Evolutionary conservation across 306 rosid species (phyloP), one percentile per base, ranked within the genome.

Genomic region (Senna siamea): DNA sequence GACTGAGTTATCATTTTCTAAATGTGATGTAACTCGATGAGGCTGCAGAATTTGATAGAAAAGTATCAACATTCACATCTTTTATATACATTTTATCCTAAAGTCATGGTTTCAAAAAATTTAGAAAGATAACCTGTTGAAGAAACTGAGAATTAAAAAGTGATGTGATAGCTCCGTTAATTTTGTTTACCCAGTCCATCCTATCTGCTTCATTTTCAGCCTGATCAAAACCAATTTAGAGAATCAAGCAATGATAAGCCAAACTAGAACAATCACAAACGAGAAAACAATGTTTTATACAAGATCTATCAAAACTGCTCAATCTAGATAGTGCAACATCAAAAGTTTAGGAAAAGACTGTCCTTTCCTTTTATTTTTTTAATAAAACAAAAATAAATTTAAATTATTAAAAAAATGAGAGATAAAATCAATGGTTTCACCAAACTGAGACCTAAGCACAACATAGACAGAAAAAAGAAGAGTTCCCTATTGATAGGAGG

Each of bases 151-250:
- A 91, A 85, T 79, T 94, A 82, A 94, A 79, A 72, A 87, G 89
- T 2, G 90, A 85, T 37, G 94, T 56, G 74, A 94, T 90, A 68
- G 93, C 97, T 82, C 88, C 93, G 12, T 89, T 83, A 66, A 94
- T 84, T 83, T 91, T 94, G 83, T 84, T 87, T 73, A 84, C 81
- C 98, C 97, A 94, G 80, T 91, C 98, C 90, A 81, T 85, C 91
- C 93, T 91, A 87, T 91, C 98, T 51, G 90, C 96, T 81, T 94
- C 98, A 77, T 89, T 94, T 84, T 94, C 98, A 35, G 97, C 97
- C 99, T 94, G 89, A 72, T 38, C 53, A 81, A 81, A 85, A 64
- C 28, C 77, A 78, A 41, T 41, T 40, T 62, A 15, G 70, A 59
- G 75, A 55, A 43, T 69, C 57, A 77, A 54, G 57, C 13, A 41